Conservation (phyloP, 495 filamentous ascomycete species). For the Aspergillus nidulans region DNA sequence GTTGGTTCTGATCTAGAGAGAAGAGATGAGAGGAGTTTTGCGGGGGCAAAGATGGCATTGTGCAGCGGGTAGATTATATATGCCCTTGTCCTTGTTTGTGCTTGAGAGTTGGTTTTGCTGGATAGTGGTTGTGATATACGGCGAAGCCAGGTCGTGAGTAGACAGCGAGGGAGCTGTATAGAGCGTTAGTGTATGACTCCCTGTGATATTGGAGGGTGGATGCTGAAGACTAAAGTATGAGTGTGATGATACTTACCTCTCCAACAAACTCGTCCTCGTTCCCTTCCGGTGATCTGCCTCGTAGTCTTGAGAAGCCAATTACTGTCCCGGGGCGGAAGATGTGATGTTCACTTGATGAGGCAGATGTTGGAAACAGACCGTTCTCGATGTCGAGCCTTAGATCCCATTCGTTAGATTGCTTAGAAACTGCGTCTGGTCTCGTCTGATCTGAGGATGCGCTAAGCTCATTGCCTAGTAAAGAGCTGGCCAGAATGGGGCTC, state of each 20-base stretch:
- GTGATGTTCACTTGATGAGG: background rate
- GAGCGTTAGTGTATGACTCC: no score
- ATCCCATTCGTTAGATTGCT: conserved; percentile 23
- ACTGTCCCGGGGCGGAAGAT: conserved; percentile 33
- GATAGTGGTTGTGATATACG: background rate
- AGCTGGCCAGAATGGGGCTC: conserved; percentile 33
- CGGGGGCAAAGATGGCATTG: conserved; percentile 75
- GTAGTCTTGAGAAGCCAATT: conserved; percentile 38
- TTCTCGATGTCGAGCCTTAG: conserved; percentile 26
- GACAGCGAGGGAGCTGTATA: conserved; percentile 19
- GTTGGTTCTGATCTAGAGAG: background rate
- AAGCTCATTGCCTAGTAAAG: conserved; percentile 10
- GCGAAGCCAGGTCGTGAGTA: conserved; percentile 20
- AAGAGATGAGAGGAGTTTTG: conserved; percentile 53
- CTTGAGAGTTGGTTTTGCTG: conserved; percentile 10
- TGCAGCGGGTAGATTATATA: conserved; percentile 67
- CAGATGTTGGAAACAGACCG: conserved; percentile 17
- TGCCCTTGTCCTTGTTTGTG: conserved; percentile 12
- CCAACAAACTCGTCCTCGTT: conserved; percentile 32
- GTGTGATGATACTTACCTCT: conserved; percentile 26
- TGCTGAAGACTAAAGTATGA: no score
- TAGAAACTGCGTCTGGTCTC: background rate
- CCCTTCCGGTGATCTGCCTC: conserved; percentile 20
- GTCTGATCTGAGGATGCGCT: background rate
- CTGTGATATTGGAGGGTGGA: no score